A percentile compares a stretch with the other conserved stretches of the same genome.
Evolutionary conservation across 768 basidiomycete species (phyloP).

Genomic region (Russula earlei): DNA sequence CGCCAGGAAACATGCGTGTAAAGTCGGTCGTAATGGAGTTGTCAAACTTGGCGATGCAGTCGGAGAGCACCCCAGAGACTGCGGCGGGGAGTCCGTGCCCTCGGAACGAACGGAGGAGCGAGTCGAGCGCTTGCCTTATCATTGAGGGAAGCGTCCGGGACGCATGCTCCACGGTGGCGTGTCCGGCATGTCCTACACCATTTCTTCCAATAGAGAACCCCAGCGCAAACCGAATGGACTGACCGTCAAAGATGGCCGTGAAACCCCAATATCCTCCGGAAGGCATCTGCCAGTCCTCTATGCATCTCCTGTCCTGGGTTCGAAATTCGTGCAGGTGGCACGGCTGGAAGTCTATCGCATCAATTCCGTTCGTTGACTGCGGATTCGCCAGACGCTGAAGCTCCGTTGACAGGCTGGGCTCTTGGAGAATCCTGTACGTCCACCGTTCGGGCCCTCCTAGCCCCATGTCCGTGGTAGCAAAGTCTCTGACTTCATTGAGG

Average conservation of each 20-base stretch:
- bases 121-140: slow-evolving; percentile 32
- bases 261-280: slow-evolving; percentile 34
- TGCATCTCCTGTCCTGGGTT: slow-evolving; percentile 35
- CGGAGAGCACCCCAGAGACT: slow-evolving; percentile 32
- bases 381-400: slow-evolving; percentile 32
- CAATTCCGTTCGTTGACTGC: slow-evolving; percentile 27
- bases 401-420: slow-evolving; percentile 33
- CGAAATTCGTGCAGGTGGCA: slow-evolving; percentile 28
- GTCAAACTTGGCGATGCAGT: slow-evolving; percentile 35
- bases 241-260: slow-evolving; percentile 40
- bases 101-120: slow-evolving; percentile 25
- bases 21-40: slow-evolving; percentile 36
- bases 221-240: slow-evolving; percentile 7
- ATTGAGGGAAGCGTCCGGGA: slow-evolving; percentile 33
- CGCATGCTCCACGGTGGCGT: slow-evolving; percentile 39
- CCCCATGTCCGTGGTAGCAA: slow-evolving; percentile 45
- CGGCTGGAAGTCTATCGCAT: slow-evolving; percentile 38
- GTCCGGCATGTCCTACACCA: slow-evolving; percentile 37
- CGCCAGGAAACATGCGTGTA: slow-evolving; percentile 41
- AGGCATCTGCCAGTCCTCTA: slow-evolving; percentile 34
- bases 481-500: slow-evolving; percentile 44
- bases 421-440: slow-evolving; percentile 42
- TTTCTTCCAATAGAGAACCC: neutral
- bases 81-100: slow-evolving; percentile 25
- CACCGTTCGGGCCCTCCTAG: slow-evolving; percentile 41